Conservation (phyloP, 345 rosid genomes). For the Salix viminalis region DNA sequence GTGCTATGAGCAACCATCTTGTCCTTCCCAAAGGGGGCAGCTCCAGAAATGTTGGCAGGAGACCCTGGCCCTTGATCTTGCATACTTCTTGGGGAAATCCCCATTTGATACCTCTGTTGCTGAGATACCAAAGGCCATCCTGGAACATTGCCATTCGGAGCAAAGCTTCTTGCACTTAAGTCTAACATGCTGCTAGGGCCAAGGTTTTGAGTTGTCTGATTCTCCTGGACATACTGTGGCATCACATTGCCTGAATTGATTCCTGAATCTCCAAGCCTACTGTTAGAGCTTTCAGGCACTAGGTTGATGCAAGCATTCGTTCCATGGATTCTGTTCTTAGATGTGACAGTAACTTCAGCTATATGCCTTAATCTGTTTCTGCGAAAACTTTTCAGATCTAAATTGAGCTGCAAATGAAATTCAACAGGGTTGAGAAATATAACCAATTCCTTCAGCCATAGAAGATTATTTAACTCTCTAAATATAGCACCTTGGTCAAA, state of each 20-base stretch:
- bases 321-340: slow-evolving; percentile 59
- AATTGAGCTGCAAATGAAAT: slow-evolving; percentile 58
- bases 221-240: slow-evolving; percentile 56
- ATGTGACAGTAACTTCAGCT: slow-evolving; percentile 54
- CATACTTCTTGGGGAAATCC: slow-evolving; percentile 49
- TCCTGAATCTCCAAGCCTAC: slow-evolving; percentile 45
- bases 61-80: slow-evolving; percentile 61
- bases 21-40: slow-evolving; percentile 64
- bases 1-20: slow-evolving; percentile 50
- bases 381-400: slow-evolving; percentile 52
- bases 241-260: slow-evolving; percentile 46
- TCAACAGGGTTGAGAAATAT: slow-evolving; percentile 12
- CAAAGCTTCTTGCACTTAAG: slow-evolving; percentile 50
- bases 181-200: slow-evolving; percentile 44
- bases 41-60: slow-evolving; percentile 41
- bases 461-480: not conserved
- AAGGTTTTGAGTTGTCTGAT: slow-evolving; percentile 51
- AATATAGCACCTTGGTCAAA: slow-evolving; percentile 49
- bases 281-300: slow-evolving; percentile 61
- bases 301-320: slow-evolving; percentile 74
- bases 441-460: slow-evolving; percentile 1
- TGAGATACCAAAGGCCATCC: slow-evolving; percentile 45
- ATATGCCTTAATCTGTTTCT: slow-evolving; percentile 71
- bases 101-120: slow-evolving; percentile 54
- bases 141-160: slow-evolving; percentile 48